Evolutionary conservation across 1,139 yeast genomes (phyloP).

Genomic region (Blastobotrys illinoisensis): DNA sequence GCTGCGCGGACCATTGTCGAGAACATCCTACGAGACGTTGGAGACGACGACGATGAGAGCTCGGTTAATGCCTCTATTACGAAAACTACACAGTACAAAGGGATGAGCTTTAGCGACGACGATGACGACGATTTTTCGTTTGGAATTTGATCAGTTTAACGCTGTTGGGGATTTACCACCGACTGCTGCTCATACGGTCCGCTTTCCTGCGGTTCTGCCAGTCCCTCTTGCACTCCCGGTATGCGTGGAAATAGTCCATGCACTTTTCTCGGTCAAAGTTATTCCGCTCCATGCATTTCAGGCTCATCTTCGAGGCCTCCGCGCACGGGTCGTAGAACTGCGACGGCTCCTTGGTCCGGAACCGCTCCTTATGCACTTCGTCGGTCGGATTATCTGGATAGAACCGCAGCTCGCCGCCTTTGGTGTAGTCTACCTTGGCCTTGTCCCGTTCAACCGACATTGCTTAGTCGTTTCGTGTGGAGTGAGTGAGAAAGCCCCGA

Average conservation of each 20-base stretch:
- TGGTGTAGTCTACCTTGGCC: slow-evolving; percentile 52
- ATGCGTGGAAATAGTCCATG: slow-evolving; percentile 83
- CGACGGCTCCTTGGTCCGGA: slow-evolving; percentile 67
- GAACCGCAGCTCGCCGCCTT: slow-evolving; percentile 52
- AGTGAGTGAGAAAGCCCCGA: neutral
- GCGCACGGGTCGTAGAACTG: slow-evolving; percentile 91
- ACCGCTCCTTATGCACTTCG: slow-evolving; percentile 54
- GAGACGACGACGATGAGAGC: slow-evolving; percentile 10
- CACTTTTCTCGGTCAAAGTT: slow-evolving; percentile 74
- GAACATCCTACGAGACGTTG: slow-evolving; percentile 21
- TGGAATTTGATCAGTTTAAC: neutral
- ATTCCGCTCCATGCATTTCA: slow-evolving; percentile 70
- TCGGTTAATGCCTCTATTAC: slow-evolving; percentile 11
- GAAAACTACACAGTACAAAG: slow-evolving; percentile 10
- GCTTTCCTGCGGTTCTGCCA: slow-evolving; percentile 46
- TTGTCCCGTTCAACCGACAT: slow-evolving; percentile 34
- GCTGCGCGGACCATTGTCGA: slow-evolving; percentile 25
- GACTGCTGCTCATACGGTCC: slow-evolving; percentile 32
- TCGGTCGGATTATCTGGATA: slow-evolving; percentile 80
- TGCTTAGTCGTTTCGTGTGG: neutral
- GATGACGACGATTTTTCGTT: slow-evolving; percentile 8
- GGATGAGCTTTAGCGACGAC: slow-evolving; percentile 1
- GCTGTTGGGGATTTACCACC: slow-evolving; percentile 19
- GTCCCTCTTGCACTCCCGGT: slow-evolving; percentile 83
- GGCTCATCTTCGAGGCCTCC: slow-evolving; percentile 80